Evolutionary conservation across 1,284 basidiomycete genomes (phyloP), one percentile per base, ranked within the genome.

Genomic region (Ceratobasidium sp.): DNA sequence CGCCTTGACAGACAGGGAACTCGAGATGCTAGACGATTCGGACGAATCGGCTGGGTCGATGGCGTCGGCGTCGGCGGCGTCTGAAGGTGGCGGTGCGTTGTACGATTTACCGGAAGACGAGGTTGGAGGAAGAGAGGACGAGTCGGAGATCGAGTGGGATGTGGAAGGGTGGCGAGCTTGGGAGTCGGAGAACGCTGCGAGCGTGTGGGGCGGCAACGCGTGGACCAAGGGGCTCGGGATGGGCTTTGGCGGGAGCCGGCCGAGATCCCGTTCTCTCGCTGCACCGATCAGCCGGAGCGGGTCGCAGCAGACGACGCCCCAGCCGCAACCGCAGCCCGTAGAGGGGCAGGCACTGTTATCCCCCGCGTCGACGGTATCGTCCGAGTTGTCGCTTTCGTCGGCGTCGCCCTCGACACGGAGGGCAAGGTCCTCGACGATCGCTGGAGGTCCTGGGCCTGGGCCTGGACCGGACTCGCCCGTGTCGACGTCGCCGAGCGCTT

Each of bases 71-170:
- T n/a, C 29, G 9, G 24, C 24, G 8, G 22, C 53, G 53, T 29
- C 24, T 27, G 11, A 6, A 3, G 22, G 29, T 46, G 37, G 14
- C 31, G 37, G 37, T 37, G 19, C 27, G 48, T 34, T 58, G 29
- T 24, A 66, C 1, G 49, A 62, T 62, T n/a, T 39, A 6, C 13
- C 13, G 19, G 64, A 22, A 19, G 64, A 51, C 6, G 24, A 16
- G 22, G 41, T 2, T 39, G 24, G 41, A 24, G 24, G 2, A 14
- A 27, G 65, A 6, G 65, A 48, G 8, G 39, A 41, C 22, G 66
- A 69, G 5, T 58, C 51, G 9, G 66, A 69, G 22, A 27, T 69
- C 41, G 66, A 69, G 66, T 69, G 66, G 66, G 39, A 69, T 19
- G 41, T 58, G 4, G 66, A 69, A 58, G 53, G 37, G 16, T 69